These are phyloP conservation scores for Geranium brycei DNA, from an alignment of 345 rosid species.

Conservation along the genomic window DNA sequence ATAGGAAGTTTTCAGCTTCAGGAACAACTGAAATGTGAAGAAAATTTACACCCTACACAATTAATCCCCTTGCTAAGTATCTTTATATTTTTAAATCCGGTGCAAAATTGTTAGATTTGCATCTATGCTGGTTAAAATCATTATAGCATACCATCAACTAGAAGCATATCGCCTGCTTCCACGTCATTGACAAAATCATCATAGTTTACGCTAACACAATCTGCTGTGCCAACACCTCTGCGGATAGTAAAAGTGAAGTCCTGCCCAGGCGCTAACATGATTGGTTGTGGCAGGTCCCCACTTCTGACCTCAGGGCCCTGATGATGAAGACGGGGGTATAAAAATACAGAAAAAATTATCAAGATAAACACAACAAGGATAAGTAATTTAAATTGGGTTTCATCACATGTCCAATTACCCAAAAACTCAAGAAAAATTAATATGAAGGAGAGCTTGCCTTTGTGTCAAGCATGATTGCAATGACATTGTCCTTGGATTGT, in stretches of 20 bases:
- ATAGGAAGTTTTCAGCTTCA: too few species aligned
- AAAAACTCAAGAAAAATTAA: conserved; percentile 5
- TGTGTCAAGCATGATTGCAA: conserved; percentile 96
- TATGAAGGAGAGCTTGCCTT: conserved; percentile 40
- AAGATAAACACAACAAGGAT: background rate
- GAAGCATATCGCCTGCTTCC: conserved; percentile 92
- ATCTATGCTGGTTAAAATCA: background rate
- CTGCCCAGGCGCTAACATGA: conserved; percentile 56
- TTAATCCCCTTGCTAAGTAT: too few species aligned
- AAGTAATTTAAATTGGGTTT: background rate
- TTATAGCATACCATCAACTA: conserved; percentile 73
- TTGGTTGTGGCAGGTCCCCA: conserved; percentile 95
- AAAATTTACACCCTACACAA: too few species aligned
- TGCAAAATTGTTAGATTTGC: background rate
- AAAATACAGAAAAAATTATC: background rate
- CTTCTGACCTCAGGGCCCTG: conserved; percentile 99
- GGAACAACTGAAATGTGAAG: too few species aligned
- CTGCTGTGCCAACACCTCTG: conserved; percentile 80
- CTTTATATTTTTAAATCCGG: background rate
- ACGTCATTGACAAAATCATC: conserved; percentile 94
- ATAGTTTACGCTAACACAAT: conserved; percentile 88
- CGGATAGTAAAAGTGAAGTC: conserved; percentile 85
- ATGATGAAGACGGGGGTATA: conserved; percentile 4
- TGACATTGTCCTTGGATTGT: conserved; percentile 70
- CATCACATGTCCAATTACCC: background rate